Evolutionary conservation across 2,329 filamentous ascomycete species (phyloP).

Genomic region (Pseudocercospora cruenta): DNA sequence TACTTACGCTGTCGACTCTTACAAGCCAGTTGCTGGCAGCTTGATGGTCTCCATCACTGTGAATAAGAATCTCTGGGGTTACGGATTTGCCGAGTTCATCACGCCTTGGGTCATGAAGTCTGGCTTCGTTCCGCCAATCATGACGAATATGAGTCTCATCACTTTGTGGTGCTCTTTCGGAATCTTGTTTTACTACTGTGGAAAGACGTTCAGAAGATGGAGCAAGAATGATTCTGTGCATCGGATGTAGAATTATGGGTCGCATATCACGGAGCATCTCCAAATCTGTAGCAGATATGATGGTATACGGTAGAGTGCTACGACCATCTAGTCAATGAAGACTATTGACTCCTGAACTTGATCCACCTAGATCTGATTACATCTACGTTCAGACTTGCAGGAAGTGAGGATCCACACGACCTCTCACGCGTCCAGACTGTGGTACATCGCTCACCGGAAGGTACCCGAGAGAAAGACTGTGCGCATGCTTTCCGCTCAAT

Average conservation of each 20-base stretch:
- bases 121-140: slow-evolving; percentile 61
- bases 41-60: slow-evolving; percentile 65
- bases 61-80: slow-evolving; percentile 67
- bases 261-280: not conserved
- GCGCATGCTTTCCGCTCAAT: not conserved
- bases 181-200: slow-evolving; percentile 60
- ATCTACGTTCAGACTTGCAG: too few relatives aligned
- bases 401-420: too few relatives aligned
- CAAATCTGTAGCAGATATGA: not conserved
- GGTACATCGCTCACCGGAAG: not conserved
- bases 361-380: too few relatives aligned
- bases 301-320: not conserved
- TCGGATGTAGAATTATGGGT: slow-evolving; percentile 44
- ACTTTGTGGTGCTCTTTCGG: slow-evolving; percentile 59
- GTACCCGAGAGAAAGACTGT: not conserved
- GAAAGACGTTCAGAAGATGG: slow-evolving; percentile 63
- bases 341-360: not conserved
- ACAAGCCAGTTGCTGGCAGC: slow-evolving; percentile 64
- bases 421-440: too few relatives aligned
- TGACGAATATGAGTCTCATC: slow-evolving; percentile 61
- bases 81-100: slow-evolving; percentile 54
- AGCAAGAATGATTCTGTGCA: slow-evolving; percentile 60
- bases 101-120: slow-evolving; percentile 52
- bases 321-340: not conserved
- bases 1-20: slow-evolving; percentile 65